Percentiles rank a stretch among this genome's conserved stretches.
Conservation (phyloP, 805 yeast species). For the Clavispora santaluciae region DNA sequence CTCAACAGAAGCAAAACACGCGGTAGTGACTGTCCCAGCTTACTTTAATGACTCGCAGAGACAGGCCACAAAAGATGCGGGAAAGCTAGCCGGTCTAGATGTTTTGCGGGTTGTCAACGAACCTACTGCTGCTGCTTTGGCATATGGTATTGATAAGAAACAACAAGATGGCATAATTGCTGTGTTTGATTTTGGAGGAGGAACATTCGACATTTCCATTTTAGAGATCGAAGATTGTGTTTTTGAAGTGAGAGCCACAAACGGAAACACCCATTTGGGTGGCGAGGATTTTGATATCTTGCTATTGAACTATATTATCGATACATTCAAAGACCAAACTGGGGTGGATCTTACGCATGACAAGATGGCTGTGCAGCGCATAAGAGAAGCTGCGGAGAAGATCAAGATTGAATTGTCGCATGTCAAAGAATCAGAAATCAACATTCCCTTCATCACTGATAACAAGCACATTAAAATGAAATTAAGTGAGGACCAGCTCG, state of each 20-base stretch:
- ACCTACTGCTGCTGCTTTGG: slow-evolving; percentile 92
- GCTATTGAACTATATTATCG: slow-evolving; percentile 52
- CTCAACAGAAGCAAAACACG: slow-evolving; percentile 45
- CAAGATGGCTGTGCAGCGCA: slow-evolving; percentile 62
- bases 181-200: slow-evolving; percentile 78
- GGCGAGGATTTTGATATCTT: slow-evolving; percentile 82
- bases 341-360: slow-evolving; percentile 46
- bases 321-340: slow-evolving; percentile 50
- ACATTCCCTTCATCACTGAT: slow-evolving; percentile 63
- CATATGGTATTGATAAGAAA: slow-evolving; percentile 79
- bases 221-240: slow-evolving; percentile 77
- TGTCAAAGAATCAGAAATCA: slow-evolving; percentile 54
- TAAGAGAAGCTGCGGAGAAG: slow-evolving; percentile 74
- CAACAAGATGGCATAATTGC: slow-evolving; percentile 48
- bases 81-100: slow-evolving; percentile 68
- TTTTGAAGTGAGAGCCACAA: slow-evolving; percentile 76
- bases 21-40: slow-evolving; percentile 83
- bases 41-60: slow-evolving; percentile 79
- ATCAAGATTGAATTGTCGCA: slow-evolving; percentile 74
- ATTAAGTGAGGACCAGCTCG: slow-evolving; percentile 64
- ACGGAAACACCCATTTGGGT: slow-evolving; percentile 81
- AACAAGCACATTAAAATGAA: slow-evolving; percentile 56
- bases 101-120: slow-evolving; percentile 75
- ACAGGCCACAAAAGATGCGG: slow-evolving; percentile 80
- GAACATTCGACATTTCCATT: slow-evolving; percentile 78